Evolutionary conservation across 805 yeast genomes (phyloP).

Genomic region (Pichia phayaonensis): DNA sequence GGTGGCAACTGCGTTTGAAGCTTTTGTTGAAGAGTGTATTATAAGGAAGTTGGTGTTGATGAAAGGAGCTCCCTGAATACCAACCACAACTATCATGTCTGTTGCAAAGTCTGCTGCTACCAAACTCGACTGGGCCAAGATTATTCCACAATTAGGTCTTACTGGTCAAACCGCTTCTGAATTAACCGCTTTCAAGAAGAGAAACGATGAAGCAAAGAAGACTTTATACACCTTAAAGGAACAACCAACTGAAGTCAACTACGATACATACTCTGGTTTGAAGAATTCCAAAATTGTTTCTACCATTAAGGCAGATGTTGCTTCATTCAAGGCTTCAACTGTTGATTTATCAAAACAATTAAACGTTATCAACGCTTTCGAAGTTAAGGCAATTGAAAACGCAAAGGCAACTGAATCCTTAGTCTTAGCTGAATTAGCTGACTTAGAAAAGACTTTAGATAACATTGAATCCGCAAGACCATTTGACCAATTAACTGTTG

Average conservation of each 20-base stretch:
- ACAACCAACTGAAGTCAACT: slow-evolving; percentile 76
- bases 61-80: background rate
- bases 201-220: slow-evolving; percentile 96
- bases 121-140: slow-evolving; percentile 93
- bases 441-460: slow-evolving; percentile 78
- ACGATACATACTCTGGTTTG: slow-evolving; percentile 67
- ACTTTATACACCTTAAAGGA: slow-evolving; percentile 59
- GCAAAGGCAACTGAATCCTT: slow-evolving; percentile 89
- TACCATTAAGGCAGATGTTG: slow-evolving; percentile 72
- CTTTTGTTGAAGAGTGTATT: background rate
- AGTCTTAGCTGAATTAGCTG: slow-evolving; percentile 78
- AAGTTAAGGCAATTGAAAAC: slow-evolving; percentile 90
- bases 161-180: slow-evolving; percentile 88
- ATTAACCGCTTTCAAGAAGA: slow-evolving; percentile 85
- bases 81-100: slow-evolving; percentile 9
- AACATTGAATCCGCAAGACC: slow-evolving; percentile 97
- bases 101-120: slow-evolving; percentile 29
- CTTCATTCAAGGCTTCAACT: slow-evolving; percentile 72
- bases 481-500: slow-evolving; percentile 92
- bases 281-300: slow-evolving; percentile 74
- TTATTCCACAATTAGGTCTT: slow-evolving; percentile 80
- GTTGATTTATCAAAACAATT: slow-evolving; percentile 84
- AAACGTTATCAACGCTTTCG: slow-evolving; percentile 87
- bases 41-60: background rate
- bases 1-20: background rate